Percentiles rank a stretch among this genome's conserved stretches.
These are phyloP conservation scores for Chlamydomonas applanata DNA, from an alignment of 139 green algal genomes.

Conservation along the genomic window DNA sequence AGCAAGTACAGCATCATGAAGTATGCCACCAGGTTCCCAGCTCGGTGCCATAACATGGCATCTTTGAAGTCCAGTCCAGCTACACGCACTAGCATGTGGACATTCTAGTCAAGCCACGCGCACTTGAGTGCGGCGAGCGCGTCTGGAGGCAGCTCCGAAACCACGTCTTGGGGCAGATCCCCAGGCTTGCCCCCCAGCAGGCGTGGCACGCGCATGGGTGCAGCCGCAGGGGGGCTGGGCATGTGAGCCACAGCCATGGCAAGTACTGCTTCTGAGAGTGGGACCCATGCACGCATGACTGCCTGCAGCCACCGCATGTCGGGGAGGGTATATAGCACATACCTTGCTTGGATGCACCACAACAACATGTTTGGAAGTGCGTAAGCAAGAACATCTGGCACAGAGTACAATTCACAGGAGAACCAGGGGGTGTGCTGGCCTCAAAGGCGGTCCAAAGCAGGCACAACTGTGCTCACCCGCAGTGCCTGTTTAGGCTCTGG, in stretches of 20 bases:
- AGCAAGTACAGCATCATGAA: no score
- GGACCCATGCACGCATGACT: conserved; percentile 87
- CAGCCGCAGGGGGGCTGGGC: conserved; percentile 66
- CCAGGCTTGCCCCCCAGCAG: conserved; percentile 45
- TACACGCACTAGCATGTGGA: no score
- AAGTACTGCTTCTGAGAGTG: conserved; percentile 82
- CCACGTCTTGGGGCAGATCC: conserved; percentile 4
- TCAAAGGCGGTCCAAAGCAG: no score
- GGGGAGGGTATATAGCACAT: background rate
- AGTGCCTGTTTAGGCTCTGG: conserved; percentile 59
- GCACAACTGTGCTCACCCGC: conserved; percentile 46
- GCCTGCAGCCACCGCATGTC: conserved; percentile 27
- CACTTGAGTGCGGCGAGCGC: background rate
- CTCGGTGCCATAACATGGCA: conserved; percentile 2
- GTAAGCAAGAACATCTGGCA: background rate
- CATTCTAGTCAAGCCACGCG: no score
- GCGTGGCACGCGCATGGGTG: conserved; percentile 52
- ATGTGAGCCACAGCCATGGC: conserved; percentile 82
- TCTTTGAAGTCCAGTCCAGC: no score
- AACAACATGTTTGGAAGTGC: background rate
- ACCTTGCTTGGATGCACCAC: no score
- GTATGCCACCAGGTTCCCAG: no score
- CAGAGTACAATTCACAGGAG: no score
- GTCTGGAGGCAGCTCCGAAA: conserved; percentile 8
- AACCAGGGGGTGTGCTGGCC: no score